Evolutionary conservation across 139 green algal genomes (phyloP), one percentile per base, ranked within the genome.

Genomic region (Chlorella sp.): DNA sequence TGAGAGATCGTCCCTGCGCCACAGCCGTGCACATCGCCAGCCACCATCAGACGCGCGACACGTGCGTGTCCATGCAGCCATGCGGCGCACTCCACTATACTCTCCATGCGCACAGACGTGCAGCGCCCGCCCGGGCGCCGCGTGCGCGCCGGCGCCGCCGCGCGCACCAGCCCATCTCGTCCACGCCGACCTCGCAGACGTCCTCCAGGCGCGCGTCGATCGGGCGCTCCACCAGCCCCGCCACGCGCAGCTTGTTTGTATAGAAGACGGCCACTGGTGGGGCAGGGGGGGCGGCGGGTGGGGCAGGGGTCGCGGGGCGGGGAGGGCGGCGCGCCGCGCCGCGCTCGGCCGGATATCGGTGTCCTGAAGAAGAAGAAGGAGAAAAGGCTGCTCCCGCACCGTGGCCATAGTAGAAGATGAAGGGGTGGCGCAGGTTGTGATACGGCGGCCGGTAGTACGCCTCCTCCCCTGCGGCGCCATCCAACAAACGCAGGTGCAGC

Each of bases 361-460:
- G n/a, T n/a, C n/a, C n/a, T n/a, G n/a, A n/a, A n/a, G n/a, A n/a
- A n/a, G n/a, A n/a, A n/a, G n/a, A n/a, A n/a, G n/a, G n/a, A n/a
- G n/a, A n/a, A n/a, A n/a, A n/a, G n/a, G n/a, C n/a, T n/a, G n/a
- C 53, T 61, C 85, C 84, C 5, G 90, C 90, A 36, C 87, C 83
- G 81, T 95, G 90, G 41, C 82, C 84, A 65, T 94, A 95, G 82
- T 95, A 95, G 77, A 95, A 95, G 63, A 95, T 90, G 81, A 94
- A 91, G 61, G 91, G 91, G 81, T 95, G 91, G 58, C 91, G 86
- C 73, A 95, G 90, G 83, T 90, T 87, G 77, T 95, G 91, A 81
- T 92, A 92, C 0, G 91, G 91, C 75, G 89, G 90, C 12, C 90
- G 79, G 31, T 87, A 83, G 82, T 90, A 95, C 15, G 88, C 81